Evolutionary conservation across 495 filamentous ascomycete genomes (phyloP), one percentile per base, ranked within the genome.

Genomic region (Aspergillus taichungensis): DNA sequence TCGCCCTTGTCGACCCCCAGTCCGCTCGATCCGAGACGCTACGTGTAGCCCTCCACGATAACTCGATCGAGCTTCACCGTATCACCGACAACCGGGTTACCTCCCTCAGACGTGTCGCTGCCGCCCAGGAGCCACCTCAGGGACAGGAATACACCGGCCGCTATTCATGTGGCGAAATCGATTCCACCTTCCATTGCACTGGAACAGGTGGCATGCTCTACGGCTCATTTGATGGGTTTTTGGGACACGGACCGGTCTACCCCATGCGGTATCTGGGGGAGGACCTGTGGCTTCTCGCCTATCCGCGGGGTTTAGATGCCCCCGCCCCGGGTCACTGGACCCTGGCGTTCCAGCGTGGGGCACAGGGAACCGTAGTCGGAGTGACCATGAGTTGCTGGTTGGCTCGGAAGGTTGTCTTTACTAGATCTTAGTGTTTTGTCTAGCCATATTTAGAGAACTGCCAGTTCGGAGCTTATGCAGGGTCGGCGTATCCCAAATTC

Each of bases 301-400:
- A 59, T 28, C 59, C 61, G 3, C 49, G 63, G n/a, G 59, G 56
- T 1, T 29, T 66, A 30, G 63, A 66, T 56, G 53, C 61, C 5
- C 52, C 59, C 7, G 56, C 61, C 4, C 63, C 63, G 1, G 63
- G 63, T 4, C 50, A 66, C 27, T 66, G 63, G 63, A 66, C 63
- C 0, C 24, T 66, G 5, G 47, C 54, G 3, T 51, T 66, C 14
- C 52, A 43, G 6, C 56, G 61, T 3, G 43, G 57, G 44, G 54
- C 55, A 12, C 33, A 35, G n/a, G 52, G 47, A 12, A 8, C 24
- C 2, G 35, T 64, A 0, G 14, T 24, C 3, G 49, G 56, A 3
- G 50, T 64, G 8, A 54, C 34, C 2, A 52, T 64, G 46, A 59
- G 63, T 14, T 66, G 63, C 30, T 66, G 61, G 63, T 42, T 64